Percentiles rank a stretch among this genome's conserved stretches.
Conservation (phyloP, 805 yeast species). For the Candida xiaguanensis region DNA sequence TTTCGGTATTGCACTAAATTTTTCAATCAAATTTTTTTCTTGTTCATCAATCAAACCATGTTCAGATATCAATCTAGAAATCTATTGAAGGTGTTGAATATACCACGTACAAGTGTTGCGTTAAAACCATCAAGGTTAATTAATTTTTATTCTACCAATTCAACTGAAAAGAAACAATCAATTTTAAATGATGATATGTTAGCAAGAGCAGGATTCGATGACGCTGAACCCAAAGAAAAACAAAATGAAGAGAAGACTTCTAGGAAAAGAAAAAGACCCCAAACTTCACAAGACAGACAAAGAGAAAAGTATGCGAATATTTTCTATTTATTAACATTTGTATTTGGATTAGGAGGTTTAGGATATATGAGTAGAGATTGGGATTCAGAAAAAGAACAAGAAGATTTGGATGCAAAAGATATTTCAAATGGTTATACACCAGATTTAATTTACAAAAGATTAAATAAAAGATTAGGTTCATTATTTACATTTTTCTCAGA, state of each 20-base stretch:
- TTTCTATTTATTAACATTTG: slow-evolving; percentile 60
- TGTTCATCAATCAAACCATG: slow-evolving; percentile 5
- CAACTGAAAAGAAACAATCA: slow-evolving; percentile 13
- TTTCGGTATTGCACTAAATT: neutral
- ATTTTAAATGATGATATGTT: slow-evolving; percentile 78
- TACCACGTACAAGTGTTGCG: neutral
- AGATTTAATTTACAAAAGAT: slow-evolving; percentile 61
- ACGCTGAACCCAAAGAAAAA: slow-evolving; percentile 15
- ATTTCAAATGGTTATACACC: slow-evolving; percentile 69
- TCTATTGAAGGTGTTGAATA: slow-evolving; percentile 1
- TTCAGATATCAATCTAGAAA: slow-evolving; percentile 9
- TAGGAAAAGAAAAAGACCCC: slow-evolving; percentile 47
- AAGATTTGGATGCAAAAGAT: slow-evolving; percentile 46
- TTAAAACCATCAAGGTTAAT: neutral
- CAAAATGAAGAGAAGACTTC: slow-evolving; percentile 11
- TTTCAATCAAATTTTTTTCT: neutral
- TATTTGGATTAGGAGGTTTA: slow-evolving; percentile 49
- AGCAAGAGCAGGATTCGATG: slow-evolving; percentile 80
- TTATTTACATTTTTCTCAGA: slow-evolving; percentile 83
- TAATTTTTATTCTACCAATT: slow-evolving; percentile 9
- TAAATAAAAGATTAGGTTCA: slow-evolving; percentile 66
- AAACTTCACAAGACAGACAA: slow-evolving; percentile 70
- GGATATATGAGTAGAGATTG: slow-evolving; percentile 79
- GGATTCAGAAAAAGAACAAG: slow-evolving; percentile 70
- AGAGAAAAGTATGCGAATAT: slow-evolving; percentile 79